Percentiles rank a stretch among this genome's conserved stretches.
Conservation (phyloP, 164 flowering plant species). For the Chimonanthus salicifolius region DNA sequence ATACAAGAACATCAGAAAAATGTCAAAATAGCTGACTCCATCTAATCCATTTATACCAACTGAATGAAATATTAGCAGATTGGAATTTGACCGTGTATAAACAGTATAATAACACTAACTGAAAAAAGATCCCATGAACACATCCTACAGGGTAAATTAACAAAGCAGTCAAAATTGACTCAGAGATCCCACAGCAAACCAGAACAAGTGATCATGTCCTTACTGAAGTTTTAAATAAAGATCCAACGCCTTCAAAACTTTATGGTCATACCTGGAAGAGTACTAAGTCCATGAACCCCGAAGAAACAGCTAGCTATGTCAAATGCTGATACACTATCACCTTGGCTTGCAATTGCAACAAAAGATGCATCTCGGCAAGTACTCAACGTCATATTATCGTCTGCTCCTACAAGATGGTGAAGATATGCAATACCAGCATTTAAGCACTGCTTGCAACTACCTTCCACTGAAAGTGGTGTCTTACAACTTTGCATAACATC, state of each 20-base stretch:
- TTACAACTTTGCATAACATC: constrained; percentile 59
- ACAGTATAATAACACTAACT: background rate
- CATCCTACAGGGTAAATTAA: background rate
- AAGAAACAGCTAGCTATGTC: constrained; percentile 82
- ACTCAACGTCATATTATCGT: constrained; percentile 69
- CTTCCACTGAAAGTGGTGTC: constrained; percentile 43
- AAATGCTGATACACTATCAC: constrained; percentile 41
- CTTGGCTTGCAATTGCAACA: constrained; percentile 77
- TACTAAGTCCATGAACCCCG: constrained; percentile 58
- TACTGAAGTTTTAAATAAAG: background rate
- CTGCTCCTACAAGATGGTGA: constrained; percentile 50
- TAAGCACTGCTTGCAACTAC: constrained; percentile 64
- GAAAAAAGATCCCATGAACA: background rate
- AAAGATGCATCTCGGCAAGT: constrained; percentile 95
- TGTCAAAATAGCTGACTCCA: background rate
- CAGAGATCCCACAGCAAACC: background rate
- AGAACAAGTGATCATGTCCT: background rate
- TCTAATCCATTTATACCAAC: background rate
- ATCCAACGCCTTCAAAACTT: background rate
- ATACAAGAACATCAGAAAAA: constrained; percentile 4
- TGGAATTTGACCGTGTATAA: background rate
- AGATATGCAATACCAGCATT: constrained; percentile 73
- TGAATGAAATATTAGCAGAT: background rate
- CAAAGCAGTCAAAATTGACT: background rate
- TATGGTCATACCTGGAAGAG: constrained; percentile 40